These are phyloP conservation scores for Botrytis hyacinthi DNA, from an alignment of 2,329 filamentous ascomycete species.

Conservation along the genomic window DNA sequence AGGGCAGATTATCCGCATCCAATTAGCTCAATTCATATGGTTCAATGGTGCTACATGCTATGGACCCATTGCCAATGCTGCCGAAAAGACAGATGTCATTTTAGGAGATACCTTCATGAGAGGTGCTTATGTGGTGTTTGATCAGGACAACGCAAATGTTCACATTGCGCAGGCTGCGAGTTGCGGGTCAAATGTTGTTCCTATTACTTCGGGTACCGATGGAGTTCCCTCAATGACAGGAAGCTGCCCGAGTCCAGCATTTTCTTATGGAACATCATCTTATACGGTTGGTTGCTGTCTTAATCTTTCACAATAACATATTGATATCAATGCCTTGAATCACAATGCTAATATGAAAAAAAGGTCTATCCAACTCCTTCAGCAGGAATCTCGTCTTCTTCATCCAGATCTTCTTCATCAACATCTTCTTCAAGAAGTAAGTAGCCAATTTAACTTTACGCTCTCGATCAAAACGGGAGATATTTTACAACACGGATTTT, in stretches of 20 bases:
- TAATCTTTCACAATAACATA: background rate
- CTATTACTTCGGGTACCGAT: slow-evolving; percentile 24
- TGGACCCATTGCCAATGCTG: slow-evolving; percentile 16
- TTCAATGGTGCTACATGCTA: slow-evolving; percentile 19
- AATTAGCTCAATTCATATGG: slow-evolving; percentile 28
- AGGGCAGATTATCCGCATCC: slow-evolving; percentile 23
- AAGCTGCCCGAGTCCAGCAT: slow-evolving; percentile 19
- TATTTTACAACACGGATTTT: background rate
- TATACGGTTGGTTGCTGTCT: background rate
- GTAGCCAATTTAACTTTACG: background rate
- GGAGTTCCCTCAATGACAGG: slow-evolving; percentile 27
- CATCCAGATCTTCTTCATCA: background rate
- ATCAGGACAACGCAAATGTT: slow-evolving; percentile 29
- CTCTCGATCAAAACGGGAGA: background rate
- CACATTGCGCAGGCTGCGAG: slow-evolving; percentile 25
- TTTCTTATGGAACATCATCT: background rate
- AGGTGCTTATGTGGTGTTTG: slow-evolving; percentile 28
- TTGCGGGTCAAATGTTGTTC: slow-evolving; percentile 26
- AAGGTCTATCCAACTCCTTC: background rate
- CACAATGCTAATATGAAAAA: background rate
- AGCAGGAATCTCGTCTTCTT: background rate
- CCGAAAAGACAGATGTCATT: slow-evolving; percentile 14
- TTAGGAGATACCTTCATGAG: slow-evolving; percentile 26
- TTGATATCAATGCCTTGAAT: background rate
- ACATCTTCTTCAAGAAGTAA: background rate